These are phyloP conservation scores for Pseudozyma hubeiensis DNA, from an alignment of 1,284 basidiomycete species.

Conservation along the genomic window DNA sequence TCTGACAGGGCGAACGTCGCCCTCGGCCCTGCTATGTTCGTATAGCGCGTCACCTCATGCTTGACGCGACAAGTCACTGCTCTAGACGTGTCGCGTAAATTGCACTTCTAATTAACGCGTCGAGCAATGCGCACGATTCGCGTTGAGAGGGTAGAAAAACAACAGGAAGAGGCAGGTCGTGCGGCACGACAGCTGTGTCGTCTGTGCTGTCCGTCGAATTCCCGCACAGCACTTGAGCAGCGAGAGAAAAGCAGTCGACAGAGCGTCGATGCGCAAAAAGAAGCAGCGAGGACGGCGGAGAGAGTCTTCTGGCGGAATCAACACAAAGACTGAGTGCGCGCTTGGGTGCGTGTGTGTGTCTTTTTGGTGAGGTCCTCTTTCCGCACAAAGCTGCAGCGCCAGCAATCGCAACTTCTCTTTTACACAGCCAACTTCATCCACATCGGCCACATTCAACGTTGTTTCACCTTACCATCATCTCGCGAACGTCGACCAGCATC, in stretches of 20 bases:
- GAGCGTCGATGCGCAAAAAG: background rate
- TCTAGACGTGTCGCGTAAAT: conserved; percentile 43
- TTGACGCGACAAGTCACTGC: background rate
- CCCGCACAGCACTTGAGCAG: conserved; percentile 15
- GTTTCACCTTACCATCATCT: background rate
- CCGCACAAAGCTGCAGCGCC: conserved; percentile 3
- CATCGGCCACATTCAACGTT: background rate
- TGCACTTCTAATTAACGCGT: conserved; percentile 36
- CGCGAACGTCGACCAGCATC: background rate
- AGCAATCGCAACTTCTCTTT: background rate
- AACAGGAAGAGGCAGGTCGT: conserved; percentile 1
- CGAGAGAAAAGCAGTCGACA: background rate
- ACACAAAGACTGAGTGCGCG: background rate
- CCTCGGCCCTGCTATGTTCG: no score
- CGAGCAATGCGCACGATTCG: conserved; percentile 19
- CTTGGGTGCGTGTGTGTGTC: background rate
- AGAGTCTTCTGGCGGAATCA: background rate
- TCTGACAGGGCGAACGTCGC: no score
- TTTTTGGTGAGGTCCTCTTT: background rate
- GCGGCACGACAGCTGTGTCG: conserved; percentile 32
- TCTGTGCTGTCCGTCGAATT: background rate
- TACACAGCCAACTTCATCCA: background rate
- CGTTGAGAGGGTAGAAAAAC: conserved; percentile 7
- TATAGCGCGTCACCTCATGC: no score
- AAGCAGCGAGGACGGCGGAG: background rate